Conservation (phyloP, 495 filamentous ascomycete genomes). For the Penicillium pulvis region DNA sequence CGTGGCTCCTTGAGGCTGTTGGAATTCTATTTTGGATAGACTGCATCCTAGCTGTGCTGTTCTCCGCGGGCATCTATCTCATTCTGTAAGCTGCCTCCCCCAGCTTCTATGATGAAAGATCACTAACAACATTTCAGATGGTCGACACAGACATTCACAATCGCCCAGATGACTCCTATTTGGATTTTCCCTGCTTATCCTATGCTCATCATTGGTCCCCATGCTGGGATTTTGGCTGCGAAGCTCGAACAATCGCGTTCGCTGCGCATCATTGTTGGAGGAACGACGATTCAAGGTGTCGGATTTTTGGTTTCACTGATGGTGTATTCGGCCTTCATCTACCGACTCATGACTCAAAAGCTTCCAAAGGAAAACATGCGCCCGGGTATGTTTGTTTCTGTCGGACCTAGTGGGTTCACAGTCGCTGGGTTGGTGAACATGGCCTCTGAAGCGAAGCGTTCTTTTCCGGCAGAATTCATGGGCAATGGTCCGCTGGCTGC, state of each 20-base stretch:
- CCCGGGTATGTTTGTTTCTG: slow-evolving; percentile 83
- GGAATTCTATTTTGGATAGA: slow-evolving; percentile 75
- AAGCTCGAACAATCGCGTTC: slow-evolving; percentile 47
- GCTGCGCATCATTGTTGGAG: slow-evolving; percentile 68
- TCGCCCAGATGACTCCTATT: slow-evolving; percentile 84
- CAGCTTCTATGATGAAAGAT: neutral
- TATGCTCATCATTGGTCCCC: slow-evolving; percentile 75
- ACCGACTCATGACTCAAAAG: slow-evolving; percentile 90
- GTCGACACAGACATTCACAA: slow-evolving; percentile 76
- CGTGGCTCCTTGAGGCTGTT: slow-evolving; percentile 67
- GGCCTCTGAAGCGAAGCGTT: slow-evolving; percentile 47
- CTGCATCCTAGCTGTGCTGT: slow-evolving; percentile 60
- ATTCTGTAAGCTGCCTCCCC: slow-evolving; percentile 53
- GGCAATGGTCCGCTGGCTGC: slow-evolving; percentile 59
- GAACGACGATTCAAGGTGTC: slow-evolving; percentile 75
- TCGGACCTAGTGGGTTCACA: slow-evolving; percentile 80
- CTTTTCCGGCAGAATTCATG: slow-evolving; percentile 59
- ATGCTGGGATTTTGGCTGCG: slow-evolving; percentile 65
- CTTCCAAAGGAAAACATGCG: slow-evolving; percentile 73
- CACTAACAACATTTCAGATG: slow-evolving; percentile 48
- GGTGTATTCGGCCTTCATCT: slow-evolving; percentile 85
- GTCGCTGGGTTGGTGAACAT: slow-evolving; percentile 67
- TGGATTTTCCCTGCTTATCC: slow-evolving; percentile 94
- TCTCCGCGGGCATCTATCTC: slow-evolving; percentile 71
- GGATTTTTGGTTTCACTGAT: slow-evolving; percentile 84